Evolutionary conservation across 768 basidiomycete genomes (phyloP).

Genomic region (Leccinum ochraceum): DNA sequence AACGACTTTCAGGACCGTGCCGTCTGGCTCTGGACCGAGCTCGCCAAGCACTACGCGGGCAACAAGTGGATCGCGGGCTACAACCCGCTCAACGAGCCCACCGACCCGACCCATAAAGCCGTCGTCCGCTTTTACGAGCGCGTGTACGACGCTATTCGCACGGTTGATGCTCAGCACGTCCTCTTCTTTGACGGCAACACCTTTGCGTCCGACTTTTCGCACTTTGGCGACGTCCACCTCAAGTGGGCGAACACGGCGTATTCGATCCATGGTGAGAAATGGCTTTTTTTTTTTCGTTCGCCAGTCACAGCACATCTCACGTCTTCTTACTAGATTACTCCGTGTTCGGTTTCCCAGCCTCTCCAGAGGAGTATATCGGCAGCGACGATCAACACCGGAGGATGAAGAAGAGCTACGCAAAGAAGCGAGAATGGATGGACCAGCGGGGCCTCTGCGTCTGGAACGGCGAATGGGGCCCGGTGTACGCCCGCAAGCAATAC

Average conservation of each 20-base stretch:
- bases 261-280: conserved; percentile 63
- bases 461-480: conserved; percentile 87
- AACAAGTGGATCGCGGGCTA: conserved; percentile 87
- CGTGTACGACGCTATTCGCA: conserved; percentile 69
- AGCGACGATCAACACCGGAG: conserved; percentile 52
- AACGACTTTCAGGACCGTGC: conserved; percentile 83
- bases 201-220: conserved; percentile 76
- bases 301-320: not conserved
- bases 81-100: conserved; percentile 82
- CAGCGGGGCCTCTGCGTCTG: conserved; percentile 62
- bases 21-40: conserved; percentile 75
- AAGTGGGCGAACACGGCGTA: conserved; percentile 73
- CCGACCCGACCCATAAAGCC: conserved; percentile 66
- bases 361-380: conserved; percentile 54
- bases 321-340: conserved; percentile 24
- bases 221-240: conserved; percentile 63
- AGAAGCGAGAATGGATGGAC: conserved; percentile 80
- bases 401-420: conserved; percentile 60
- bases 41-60: conserved; percentile 72
- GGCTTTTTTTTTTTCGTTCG: too few relatives aligned
- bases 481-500: conserved; percentile 66
- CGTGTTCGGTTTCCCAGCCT: conserved; percentile 67
- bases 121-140: conserved; percentile 69
- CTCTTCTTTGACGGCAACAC: conserved; percentile 87
- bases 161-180: conserved; percentile 66